Evolutionary conservation across 2,329 filamentous ascomycete genomes (phyloP).

Genomic region (Xylariaceae sp.): DNA sequence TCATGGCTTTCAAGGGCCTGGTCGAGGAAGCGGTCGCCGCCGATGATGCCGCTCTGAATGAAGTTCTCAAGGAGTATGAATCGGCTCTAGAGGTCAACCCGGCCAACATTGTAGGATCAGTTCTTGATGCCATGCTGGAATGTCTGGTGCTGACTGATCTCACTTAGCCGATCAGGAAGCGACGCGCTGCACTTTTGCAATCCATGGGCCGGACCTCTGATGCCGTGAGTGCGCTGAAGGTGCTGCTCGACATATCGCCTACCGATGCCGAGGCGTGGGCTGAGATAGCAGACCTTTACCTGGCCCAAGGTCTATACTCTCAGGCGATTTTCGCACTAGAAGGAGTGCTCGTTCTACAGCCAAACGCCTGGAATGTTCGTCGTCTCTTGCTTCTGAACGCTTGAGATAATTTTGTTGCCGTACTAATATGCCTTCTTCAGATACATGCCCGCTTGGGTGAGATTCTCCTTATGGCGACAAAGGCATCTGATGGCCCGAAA

Average conservation of each 20-base stretch:
- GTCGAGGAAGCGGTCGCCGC: conserved; percentile 77
- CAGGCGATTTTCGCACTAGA: conserved; percentile 87
- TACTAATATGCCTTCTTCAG: conserved; percentile 42
- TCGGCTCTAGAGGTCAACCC: conserved; percentile 66
- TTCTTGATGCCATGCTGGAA: conserved; percentile 6
- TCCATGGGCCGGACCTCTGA: conserved; percentile 66
- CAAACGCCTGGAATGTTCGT: conserved; percentile 92
- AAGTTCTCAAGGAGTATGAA: conserved; percentile 72
- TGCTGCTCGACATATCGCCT: conserved; percentile 74
- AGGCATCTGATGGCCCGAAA: conserved; percentile 42
- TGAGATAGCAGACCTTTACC: conserved; percentile 83
- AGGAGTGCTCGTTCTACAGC: conserved; percentile 78
- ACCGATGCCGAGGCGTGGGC: conserved; percentile 93
- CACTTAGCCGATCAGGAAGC: conserved; percentile 71
- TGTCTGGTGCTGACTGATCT: conserved; percentile 3
- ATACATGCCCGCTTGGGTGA: conserved; percentile 85
- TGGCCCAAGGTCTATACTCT: conserved; percentile 68
- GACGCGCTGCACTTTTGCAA: conserved; percentile 72
- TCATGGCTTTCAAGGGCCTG: conserved; percentile 77
- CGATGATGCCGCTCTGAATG: conserved; percentile 58
- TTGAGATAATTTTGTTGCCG: not conserved
- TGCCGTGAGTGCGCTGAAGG: conserved; percentile 67
- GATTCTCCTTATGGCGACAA: conserved; percentile 66
- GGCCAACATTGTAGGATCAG: conserved; percentile 66
- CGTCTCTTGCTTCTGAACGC: conserved; percentile 15